Evolutionary conservation across 23 red algal genomes (phyloP).

Genomic region (Porphyridium purpureum): DNA sequence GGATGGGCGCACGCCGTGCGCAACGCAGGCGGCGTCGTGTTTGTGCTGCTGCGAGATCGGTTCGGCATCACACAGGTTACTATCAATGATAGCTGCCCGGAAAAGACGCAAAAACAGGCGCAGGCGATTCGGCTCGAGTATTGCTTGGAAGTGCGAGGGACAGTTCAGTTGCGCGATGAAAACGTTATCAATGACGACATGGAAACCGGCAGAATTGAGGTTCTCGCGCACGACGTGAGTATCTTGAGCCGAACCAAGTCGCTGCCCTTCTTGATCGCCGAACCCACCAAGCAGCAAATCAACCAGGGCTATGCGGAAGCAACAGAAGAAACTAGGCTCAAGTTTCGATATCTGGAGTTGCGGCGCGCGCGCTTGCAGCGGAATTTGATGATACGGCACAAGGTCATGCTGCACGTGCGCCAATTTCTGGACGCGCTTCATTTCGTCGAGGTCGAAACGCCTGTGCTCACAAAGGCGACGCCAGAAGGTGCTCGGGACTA

Average conservation of each 20-base stretch:
- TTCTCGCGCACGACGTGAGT: slow-evolving; percentile 35
- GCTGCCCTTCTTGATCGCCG: slow-evolving; percentile 70
- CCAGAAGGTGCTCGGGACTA: slow-evolving; percentile 97
- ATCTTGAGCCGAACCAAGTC: slow-evolving; percentile 55
- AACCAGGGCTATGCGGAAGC: slow-evolving; percentile 20
- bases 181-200: slow-evolving; percentile 53
- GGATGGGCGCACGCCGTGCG: slow-evolving; percentile 96
- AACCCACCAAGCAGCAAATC: slow-evolving; percentile 5
- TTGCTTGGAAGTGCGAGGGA: slow-evolving; percentile 56
- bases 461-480: slow-evolving; percentile 81
- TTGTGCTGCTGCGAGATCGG: slow-evolving; percentile 83
- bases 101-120: slow-evolving; percentile 1
- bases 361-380: slow-evolving; percentile 49
- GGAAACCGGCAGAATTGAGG: slow-evolving; percentile 71
- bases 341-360: slow-evolving; percentile 85
- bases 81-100: slow-evolving; percentile 12
- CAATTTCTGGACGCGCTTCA: slow-evolving; percentile 42
- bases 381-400: slow-evolving; percentile 46
- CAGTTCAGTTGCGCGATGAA: slow-evolving; percentile 33
- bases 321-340: slow-evolving; percentile 26
- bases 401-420: slow-evolving; percentile 47
- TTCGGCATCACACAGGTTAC: slow-evolving; percentile 84
- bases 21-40: slow-evolving; percentile 73
- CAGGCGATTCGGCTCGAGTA: slow-evolving; percentile 79
- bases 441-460: slow-evolving; percentile 97